Percentiles rank a stretch among this genome's conserved stretches.
Evolutionary conservation across 1,139 yeast species (phyloP).

Genomic region (Pneumocystis wakefieldiae): DNA sequence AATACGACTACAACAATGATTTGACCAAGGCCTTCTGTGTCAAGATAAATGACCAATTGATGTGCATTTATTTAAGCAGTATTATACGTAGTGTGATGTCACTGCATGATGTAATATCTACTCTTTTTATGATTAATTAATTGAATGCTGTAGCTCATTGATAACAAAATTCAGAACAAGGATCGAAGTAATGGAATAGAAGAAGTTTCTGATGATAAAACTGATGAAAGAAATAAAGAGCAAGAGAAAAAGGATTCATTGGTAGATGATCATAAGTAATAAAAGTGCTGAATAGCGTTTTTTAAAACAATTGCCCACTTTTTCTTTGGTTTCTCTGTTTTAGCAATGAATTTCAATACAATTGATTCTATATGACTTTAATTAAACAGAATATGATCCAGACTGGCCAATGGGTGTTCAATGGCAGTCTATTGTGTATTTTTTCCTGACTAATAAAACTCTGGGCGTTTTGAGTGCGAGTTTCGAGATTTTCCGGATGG

Average conservation of each 20-base stretch:
- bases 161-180: slow-evolving; percentile 70
- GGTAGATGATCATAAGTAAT: background rate
- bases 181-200: background rate
- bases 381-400: too few relatives aligned
- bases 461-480: too few relatives aligned
- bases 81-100: slow-evolving; percentile 90
- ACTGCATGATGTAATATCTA: slow-evolving; percentile 48
- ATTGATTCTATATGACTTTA: too few relatives aligned
- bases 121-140: background rate
- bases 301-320: background rate
- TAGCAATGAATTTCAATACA: too few relatives aligned
- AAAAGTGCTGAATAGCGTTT: background rate
- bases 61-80: slow-evolving; percentile 81
- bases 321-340: background rate
- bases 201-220: background rate
- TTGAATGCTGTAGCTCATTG: slow-evolving; percentile 39
- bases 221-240: background rate
- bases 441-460: too few relatives aligned
- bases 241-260: background rate
- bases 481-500: too few relatives aligned
- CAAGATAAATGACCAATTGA: slow-evolving; percentile 88
- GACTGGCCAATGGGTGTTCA: too few relatives aligned
- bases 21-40: slow-evolving; percentile 71
- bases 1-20: slow-evolving; percentile 23
- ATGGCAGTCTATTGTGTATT: too few relatives aligned